These are phyloP conservation scores for Elongisporangium prolatum DNA, from an alignment of 352 stramenopile species.

Conservation along the genomic window DNA sequence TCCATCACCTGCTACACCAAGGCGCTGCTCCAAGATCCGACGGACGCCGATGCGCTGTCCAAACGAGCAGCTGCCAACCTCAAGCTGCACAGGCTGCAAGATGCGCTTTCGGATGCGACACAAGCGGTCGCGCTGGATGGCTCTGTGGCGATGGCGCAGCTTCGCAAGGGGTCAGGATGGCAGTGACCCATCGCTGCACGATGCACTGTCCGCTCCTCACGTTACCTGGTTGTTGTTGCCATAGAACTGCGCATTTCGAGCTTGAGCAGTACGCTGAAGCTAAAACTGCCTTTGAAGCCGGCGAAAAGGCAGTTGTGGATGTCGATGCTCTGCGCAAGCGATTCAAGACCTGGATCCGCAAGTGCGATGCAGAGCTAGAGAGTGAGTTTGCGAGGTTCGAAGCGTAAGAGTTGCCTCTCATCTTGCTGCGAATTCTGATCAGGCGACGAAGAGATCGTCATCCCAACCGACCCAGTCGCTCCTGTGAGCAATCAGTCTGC, in stretches of 20 bases:
- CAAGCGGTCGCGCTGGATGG: conserved; percentile 46
- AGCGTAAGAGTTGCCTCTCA: background rate
- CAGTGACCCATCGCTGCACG: background rate
- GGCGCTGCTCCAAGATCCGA: conserved; percentile 27
- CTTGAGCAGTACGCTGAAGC: conserved; percentile 64
- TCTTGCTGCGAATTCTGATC: background rate
- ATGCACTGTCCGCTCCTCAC: background rate
- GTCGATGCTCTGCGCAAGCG: conserved; percentile 39
- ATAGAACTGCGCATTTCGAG: conserved; percentile 76
- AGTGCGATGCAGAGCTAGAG: conserved; percentile 81
- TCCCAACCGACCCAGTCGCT: conserved; percentile 15
- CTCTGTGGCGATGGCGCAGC: conserved; percentile 45
- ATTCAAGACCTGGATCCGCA: conserved; percentile 85
- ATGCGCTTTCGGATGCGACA: conserved; percentile 48
- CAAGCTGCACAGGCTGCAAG: conserved; percentile 55
- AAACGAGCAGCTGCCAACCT: conserved; percentile 69
- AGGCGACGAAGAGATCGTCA: conserved; percentile 20
- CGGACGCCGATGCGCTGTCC: conserved; percentile 46
- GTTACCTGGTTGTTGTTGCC: background rate
- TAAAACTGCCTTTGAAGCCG: conserved; percentile 53
- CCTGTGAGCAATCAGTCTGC: conserved; percentile 15
- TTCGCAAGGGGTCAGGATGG: conserved; percentile 61
- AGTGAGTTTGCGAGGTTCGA: conserved; percentile 23
- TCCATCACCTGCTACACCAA: conserved; percentile 51
- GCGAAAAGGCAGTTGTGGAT: conserved; percentile 26